Percentiles rank a stretch among this genome's conserved stretches.
These are phyloP conservation scores for Phascolomyces articulosus DNA, from an alignment of 371 early-diverging fungal species.

Conservation along the genomic window DNA sequence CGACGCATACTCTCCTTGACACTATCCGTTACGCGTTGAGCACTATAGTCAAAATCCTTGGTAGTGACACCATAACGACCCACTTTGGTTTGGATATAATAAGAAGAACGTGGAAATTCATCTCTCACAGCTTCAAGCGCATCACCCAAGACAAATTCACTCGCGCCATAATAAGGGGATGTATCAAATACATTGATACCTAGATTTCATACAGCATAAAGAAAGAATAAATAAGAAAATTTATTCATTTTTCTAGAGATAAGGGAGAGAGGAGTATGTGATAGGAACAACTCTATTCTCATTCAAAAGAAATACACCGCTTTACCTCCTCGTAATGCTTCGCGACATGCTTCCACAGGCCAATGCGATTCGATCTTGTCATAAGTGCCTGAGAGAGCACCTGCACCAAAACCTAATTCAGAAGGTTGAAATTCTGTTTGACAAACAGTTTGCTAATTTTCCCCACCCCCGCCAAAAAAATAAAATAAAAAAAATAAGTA, in stretches of 20 bases:
- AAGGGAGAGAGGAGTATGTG: too few species aligned
- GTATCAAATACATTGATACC: slow-evolving; percentile 80
- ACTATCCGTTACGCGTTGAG: slow-evolving; percentile 53
- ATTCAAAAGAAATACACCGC: too few species aligned
- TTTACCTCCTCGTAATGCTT: slow-evolving; percentile 48
- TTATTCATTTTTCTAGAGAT: neutral
- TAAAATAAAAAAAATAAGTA: too few species aligned
- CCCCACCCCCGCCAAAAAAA: neutral
- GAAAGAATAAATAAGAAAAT: too few species aligned
- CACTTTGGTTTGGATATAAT: slow-evolving; percentile 74
- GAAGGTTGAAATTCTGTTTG: slow-evolving; percentile 46
- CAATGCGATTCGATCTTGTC: slow-evolving; percentile 50
- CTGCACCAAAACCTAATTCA: slow-evolving; percentile 57
- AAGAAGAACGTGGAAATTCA: slow-evolving; percentile 66
- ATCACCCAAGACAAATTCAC: slow-evolving; percentile 73
- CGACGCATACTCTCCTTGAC: slow-evolving; percentile 67
- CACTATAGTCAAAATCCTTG: slow-evolving; percentile 73
- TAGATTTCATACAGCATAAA: too few species aligned
- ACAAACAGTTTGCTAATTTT: slow-evolving; percentile 22
- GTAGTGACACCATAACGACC: slow-evolving; percentile 75
- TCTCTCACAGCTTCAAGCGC: slow-evolving; percentile 52
- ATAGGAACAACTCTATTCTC: too few species aligned
- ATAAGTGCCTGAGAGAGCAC: slow-evolving; percentile 60
- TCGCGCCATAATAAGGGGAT: slow-evolving; percentile 77
- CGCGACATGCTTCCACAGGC: slow-evolving; percentile 55